These are phyloP conservation scores for Rhynchospora pubera DNA, from an alignment of 176 grass and related monocot genomes.

Conservation along the genomic window DNA sequence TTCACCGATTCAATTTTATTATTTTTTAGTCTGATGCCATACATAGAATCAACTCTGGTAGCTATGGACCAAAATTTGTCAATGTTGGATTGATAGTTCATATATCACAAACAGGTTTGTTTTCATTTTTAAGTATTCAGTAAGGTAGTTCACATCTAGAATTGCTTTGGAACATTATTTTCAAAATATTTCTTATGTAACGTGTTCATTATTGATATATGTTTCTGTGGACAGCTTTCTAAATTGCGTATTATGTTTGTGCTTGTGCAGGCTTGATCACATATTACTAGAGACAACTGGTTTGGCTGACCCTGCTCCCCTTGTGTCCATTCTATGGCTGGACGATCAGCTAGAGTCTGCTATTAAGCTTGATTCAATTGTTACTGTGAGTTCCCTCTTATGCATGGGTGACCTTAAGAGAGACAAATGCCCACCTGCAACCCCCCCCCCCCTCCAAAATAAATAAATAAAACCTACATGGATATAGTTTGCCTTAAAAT, in stretches of 20 bases:
- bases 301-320: slow-evolving; percentile 84
- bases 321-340: slow-evolving; percentile 86
- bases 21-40: not conserved
- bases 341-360: slow-evolving; percentile 90
- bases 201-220: not conserved
- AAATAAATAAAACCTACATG: not conserved
- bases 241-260: not conserved
- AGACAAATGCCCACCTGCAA: not conserved
- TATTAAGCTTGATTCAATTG: slow-evolving; percentile 81
- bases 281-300: slow-evolving; percentile 98
- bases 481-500: not conserved
- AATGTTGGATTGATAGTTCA: not conserved
- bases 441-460: not conserved
- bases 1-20: not conserved
- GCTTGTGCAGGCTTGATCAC: slow-evolving; percentile 74
- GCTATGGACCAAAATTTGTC: not conserved
- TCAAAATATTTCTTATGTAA: not conserved
- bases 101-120: not conserved
- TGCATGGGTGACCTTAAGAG: not conserved
- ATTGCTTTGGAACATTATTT: not conserved
- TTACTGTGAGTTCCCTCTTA: slow-evolving; percentile 60
- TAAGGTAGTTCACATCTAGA: not conserved
- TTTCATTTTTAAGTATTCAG: not conserved
- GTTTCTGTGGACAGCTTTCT: not conserved
- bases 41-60: not conserved